Base-by-base conservation (phyloP, 2,329 filamentous ascomycete genomes). In the Neofusicoccum laricinum region DNA sequence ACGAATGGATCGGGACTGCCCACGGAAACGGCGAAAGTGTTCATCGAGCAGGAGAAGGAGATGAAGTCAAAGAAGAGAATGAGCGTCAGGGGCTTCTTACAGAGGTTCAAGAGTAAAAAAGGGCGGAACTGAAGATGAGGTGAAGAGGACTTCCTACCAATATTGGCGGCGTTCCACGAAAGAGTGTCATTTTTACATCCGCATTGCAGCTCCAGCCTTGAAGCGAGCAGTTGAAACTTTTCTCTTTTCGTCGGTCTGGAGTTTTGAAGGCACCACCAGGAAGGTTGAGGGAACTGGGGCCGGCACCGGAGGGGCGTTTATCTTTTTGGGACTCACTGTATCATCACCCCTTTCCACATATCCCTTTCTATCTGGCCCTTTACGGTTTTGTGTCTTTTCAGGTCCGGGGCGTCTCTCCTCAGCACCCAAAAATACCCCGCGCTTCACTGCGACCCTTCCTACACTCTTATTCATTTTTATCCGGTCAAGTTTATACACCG, bases 1-100 rank as follows among this genome's bases (percentile, higher is more conserved):
- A 30, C 12, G 19, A 40, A 10, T 30, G 51, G 38, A 55, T 38
- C 38, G 14, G 38, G 50, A 73, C 72, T 62, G 68, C 66, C 48
- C 73, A 73, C 53, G 69, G 72, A 45, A 69, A 72, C 19, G 68
- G 69, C 63, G 73, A 59, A 40, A 21, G 50, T 6, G 8, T 34
- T 30, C 19, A 34, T 32, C 10, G 38, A 50, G 12, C 45, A 61
- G 7, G 61, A 55, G 30, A 66, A 62, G 30, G 57, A 51, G 5
- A 45, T 6, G 4, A 51, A 62, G 65, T 51, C 30, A 40, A 40
- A 21, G 15, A 62, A 66, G 53, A 59, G 49, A 15, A 65, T 48
- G 36, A 57, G 63, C 14, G 38, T 67, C 7, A 51, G 58, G 15
- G 57, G 59, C 17, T 51, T 67, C 5, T 53, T 67, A 15, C 19